Evolutionary conservation across 176 grass and related monocot species (phyloP), one percentile per base, ranked within the genome.

Genomic region (Oryza punctata): DNA sequence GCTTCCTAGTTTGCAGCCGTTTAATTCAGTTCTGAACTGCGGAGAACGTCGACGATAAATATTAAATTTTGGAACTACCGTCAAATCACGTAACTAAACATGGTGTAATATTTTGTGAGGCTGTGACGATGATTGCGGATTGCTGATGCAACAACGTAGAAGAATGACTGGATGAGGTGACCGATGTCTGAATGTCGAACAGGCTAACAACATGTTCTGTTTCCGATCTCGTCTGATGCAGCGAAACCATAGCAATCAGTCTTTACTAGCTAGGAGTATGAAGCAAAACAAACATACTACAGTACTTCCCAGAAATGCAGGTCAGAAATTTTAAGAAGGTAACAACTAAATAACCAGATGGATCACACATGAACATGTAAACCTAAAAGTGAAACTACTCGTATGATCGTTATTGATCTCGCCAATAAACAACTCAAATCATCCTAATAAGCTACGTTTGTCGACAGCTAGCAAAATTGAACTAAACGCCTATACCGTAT

Each of bases 141-240:
- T 65, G 91, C 96, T 1, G 96, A 96, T 86, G 96, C 93, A 80
- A 95, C 96, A 63, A 98, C 80, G 49, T 91, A 98, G 79, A 98
- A 99, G 75, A 91, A 99, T 81, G 33, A 35, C 33, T 35, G 33
- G 89, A 99, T 81, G 96, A 96, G 91, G 96, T 93, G 23, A 29
- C 18, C 21, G 50, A 57, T 7, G 5, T 57, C 49, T 54, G 1
- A 16, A 50, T 16, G 13, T 18, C 12, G 6, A 3, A 19, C 16
- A 18, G 4, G 2, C 61, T 32, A 35, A 35, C 3, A 57, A 21
- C 18, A 52, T 52, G 15, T 18, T 52, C 49, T 52, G 35, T 2
- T 49, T 49, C 46, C 13, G 10, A 16, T 49, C 13, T 49, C 14
- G 11, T 50, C 5, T 54, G 16, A 54, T 54, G 4, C 49, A 19